Evolutionary conservation across 169 alveolate genomes (phyloP), one percentile per base, ranked within the genome.

Genomic region (Blepharisma undulans): DNA sequence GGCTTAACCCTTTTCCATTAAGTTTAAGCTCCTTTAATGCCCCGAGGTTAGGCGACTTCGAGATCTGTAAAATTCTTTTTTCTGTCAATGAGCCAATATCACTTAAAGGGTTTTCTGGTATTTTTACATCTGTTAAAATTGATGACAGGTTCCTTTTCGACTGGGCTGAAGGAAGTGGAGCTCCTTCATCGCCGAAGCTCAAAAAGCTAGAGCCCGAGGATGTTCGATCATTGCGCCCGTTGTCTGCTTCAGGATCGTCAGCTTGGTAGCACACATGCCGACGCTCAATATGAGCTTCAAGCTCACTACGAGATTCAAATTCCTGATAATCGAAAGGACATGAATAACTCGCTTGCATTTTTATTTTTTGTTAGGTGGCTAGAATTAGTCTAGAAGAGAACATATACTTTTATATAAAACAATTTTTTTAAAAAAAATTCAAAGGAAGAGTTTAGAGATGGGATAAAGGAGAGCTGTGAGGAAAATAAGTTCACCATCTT

Each of bases 301-400:
- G 61, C 34, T 29, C 34, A 14, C 34, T 33, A 4, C 87, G 29
- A 79, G 87, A 30, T 29, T 29, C 60, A 66, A 79, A 79, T 33
- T 79, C 87, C 34, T 79, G 87, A 33, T 29, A 79, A 32, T 79
- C 87, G 34, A 79, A 79, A n/a, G 87, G 87, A 34, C 87, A 79
- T 30, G 80, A 74, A 29, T 74, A 74, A 22, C 30, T 29, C 10
- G 27, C 80, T 74, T 74, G 80, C 80, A 74, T 74, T 74, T 74
- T 25, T 74, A 74, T 48, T 48, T 48, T 48, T 48, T 48, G 66
- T 48, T 48, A 48, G 66, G 66, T 48, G 66, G 66, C 10, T 48
- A 48, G 66, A 48, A 48, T 48, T 48, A 48, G 66, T 48, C 14
- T 10, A 48, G 66, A 48, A 48, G 14, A 48, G 66, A 12, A 48